phyloP scores from a whole-genome alignment of 73 alveolate species.

The Tetrahymena thermophila region DNA sequence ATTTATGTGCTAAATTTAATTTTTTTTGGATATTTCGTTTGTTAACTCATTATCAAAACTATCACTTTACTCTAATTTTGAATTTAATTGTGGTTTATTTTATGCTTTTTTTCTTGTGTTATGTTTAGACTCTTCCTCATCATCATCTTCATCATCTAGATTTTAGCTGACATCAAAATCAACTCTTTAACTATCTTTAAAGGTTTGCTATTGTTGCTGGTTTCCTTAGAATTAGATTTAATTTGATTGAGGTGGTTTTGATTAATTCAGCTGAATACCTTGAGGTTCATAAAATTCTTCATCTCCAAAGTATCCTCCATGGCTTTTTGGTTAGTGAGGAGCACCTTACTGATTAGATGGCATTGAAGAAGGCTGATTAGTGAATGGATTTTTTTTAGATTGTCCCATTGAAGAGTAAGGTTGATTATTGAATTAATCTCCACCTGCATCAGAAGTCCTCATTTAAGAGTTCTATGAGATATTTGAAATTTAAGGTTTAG shows the following conservation, averaged over 20 bases:
- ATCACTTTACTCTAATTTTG: background rate
- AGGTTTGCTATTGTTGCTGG: background rate
- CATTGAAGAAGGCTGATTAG: background rate
- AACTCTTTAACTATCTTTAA: background rate
- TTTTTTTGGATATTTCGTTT: background rate
- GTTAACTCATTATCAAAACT: background rate
- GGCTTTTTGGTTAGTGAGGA: background rate
- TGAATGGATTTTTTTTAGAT: background rate
- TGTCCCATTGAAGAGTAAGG: background rate
- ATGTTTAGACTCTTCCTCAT: background rate
- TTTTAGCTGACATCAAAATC: background rate
- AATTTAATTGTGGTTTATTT: background rate
- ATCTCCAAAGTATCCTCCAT: background rate
- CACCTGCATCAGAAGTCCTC: background rate
- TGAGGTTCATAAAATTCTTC: background rate
- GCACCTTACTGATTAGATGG: background rate
- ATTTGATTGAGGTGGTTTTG: background rate
- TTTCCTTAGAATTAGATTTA: background rate
- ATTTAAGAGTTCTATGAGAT: background rate
- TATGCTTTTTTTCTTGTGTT: background rate
- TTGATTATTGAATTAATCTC: background rate
- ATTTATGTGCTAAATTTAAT: background rate
- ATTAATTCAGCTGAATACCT: background rate
- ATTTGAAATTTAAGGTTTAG: background rate
- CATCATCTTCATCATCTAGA: background rate